A percentile compares a stretch with the other conserved stretches of the same genome.
These are phyloP conservation scores for Hyphopichia pseudoburtonii DNA, from an alignment of 1,139 yeast genomes.

Conservation along the genomic window DNA sequence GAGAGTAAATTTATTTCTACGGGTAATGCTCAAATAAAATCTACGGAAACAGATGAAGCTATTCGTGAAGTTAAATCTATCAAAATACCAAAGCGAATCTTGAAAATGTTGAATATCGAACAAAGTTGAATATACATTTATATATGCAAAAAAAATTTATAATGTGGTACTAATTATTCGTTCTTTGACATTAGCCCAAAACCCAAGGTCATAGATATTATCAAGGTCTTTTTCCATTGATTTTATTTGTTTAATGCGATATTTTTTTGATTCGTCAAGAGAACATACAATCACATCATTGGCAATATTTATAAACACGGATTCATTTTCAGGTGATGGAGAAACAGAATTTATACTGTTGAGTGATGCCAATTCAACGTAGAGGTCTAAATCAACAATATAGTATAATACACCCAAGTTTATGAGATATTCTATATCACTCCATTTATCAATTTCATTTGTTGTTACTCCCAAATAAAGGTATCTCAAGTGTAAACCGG, in stretches of 20 bases:
- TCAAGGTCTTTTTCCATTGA: conserved; percentile 46
- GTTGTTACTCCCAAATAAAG: conserved; percentile 86
- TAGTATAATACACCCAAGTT: conserved; percentile 30
- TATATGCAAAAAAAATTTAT: too few species aligned
- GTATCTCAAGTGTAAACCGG: conserved; percentile 59
- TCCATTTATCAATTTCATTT: conserved; percentile 87
- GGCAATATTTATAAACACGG: conserved; percentile 4
- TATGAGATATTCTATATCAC: conserved; percentile 62
- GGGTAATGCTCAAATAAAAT: not conserved
- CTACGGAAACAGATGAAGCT: conserved; percentile 5
- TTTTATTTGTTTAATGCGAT: conserved; percentile 25
- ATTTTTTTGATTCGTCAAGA: conserved; percentile 4
- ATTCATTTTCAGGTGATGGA: conserved; percentile 3
- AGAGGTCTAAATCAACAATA: conserved; percentile 11
- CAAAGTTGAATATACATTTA: not conserved
- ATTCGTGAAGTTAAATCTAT: not conserved
- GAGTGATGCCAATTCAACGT: conserved; percentile 16
- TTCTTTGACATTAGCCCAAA: conserved; percentile 45
- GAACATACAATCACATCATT: conserved; percentile 1
- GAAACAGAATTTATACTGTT: conserved; percentile 10
- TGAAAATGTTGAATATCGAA: conserved; percentile 9
- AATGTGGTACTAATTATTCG: conserved; percentile 15
- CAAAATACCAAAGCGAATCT: conserved; percentile 6
- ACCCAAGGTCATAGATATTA: conserved; percentile 72
- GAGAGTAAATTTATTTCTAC: conserved; percentile 6